Conservation (phyloP, 1,284 basidiomycete genomes). For the Austroboletus novae-zelandiae region DNA sequence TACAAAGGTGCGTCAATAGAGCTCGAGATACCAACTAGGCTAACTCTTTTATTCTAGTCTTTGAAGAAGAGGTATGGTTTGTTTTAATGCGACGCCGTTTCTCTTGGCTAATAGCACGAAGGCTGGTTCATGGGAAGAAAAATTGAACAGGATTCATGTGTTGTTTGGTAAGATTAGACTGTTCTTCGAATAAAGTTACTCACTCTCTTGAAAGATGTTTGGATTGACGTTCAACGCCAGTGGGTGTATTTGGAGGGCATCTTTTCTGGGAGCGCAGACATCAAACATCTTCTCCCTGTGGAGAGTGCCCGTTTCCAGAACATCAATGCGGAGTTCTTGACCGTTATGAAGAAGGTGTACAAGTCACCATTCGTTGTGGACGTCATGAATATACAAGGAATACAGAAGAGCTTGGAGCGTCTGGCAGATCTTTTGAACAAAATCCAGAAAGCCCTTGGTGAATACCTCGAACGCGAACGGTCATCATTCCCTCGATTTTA, state of each 20-base stretch:
- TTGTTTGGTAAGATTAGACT: constrained; percentile 73
- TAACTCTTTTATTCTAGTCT: constrained; percentile 51
- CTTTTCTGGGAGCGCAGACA: constrained; percentile 98
- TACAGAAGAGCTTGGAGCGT: constrained; percentile 97
- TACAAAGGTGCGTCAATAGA: constrained; percentile 71
- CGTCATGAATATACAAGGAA: constrained; percentile 93
- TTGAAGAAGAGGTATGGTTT: constrained; percentile 83
- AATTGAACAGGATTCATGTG: constrained; percentile 91
- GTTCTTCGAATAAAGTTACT: constrained; percentile 1
- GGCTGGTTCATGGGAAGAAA: constrained; percentile 92
- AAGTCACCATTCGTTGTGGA: constrained; percentile 98
- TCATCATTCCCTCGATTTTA: constrained; percentile 99
- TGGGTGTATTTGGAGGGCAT: constrained; percentile 99
- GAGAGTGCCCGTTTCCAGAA: constrained; percentile 97
- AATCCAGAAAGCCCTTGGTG: constrained; percentile 98
- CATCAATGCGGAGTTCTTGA: constrained; percentile 98
- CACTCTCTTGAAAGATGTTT: constrained; percentile 66
- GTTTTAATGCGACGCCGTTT: neutral
- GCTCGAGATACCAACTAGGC: neutral
- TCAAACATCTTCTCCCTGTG: constrained; percentile 96
- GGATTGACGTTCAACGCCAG: constrained; percentile 99
- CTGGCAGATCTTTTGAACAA: constrained; percentile 95
- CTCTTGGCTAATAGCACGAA: constrained; percentile 27
- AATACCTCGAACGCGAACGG: constrained; percentile 97
- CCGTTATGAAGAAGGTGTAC: constrained; percentile 99